phyloP scores from a whole-genome alignment of 768 basidiomycete species.

The Cyathus striatus region DNA sequence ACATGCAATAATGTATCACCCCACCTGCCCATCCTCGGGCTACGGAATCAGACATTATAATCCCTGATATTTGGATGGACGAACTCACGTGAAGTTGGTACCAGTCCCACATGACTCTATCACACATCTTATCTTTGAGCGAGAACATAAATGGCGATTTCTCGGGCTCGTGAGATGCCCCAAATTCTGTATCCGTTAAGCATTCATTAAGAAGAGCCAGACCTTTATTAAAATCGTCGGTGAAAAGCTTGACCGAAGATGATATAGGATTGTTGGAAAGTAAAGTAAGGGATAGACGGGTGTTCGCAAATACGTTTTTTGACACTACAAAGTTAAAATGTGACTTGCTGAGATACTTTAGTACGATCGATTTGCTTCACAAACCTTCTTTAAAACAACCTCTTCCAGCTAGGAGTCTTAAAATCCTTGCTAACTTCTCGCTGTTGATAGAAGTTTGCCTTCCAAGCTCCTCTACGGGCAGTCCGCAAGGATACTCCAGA shows the following conservation, averaged over 20 bases:
- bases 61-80: not conserved
- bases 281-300: conserved; percentile 22
- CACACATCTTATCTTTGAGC: conserved; percentile 3
- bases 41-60: not conserved
- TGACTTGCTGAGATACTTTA: no score
- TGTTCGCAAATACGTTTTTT: conserved; percentile 25
- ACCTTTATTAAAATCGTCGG: conserved; percentile 6
- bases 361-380: conserved; percentile 1
- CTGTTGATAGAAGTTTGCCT: conserved; percentile 15
- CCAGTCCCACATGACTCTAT: conserved; percentile 5
- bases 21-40: conserved; percentile 1
- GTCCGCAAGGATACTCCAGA: conserved; percentile 17
- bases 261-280: conserved; percentile 14
- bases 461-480: conserved; percentile 19
- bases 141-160: conserved; percentile 13
- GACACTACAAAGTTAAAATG: not conserved
- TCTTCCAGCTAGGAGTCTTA: conserved; percentile 24
- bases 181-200: conserved; percentile 10
- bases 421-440: conserved; percentile 23
- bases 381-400: conserved; percentile 31
- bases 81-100: not conserved
- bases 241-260: conserved; percentile 11
- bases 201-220: conserved; percentile 6
- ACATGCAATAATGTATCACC: no score
- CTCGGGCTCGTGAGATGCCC: conserved; percentile 6